Conservation (phyloP, 148 eudicot genomes). For the Fagopyrum esculentum region DNA sequence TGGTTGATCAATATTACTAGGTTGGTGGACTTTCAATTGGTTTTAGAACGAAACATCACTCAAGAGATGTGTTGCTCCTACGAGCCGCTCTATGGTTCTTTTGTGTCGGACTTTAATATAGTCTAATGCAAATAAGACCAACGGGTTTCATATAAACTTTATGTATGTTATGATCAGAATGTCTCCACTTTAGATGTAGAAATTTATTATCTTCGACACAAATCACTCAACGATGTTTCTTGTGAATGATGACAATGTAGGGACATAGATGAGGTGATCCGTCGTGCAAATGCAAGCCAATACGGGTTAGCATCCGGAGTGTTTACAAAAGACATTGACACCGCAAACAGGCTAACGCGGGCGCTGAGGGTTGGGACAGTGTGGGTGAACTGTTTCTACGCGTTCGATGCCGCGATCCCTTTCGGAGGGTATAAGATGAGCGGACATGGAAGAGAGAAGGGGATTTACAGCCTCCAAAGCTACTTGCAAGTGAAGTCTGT, state of each 20-base stretch:
- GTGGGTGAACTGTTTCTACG: conserved; percentile 54
- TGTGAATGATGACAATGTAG: neutral
- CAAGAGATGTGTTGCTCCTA: too few relatives aligned
- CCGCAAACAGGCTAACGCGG: conserved; percentile 45
- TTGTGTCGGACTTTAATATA: too few relatives aligned
- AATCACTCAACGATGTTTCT: neutral
- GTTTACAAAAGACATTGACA: conserved; percentile 48
- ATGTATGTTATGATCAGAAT: too few relatives aligned
- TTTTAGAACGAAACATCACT: too few relatives aligned
- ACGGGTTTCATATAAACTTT: too few relatives aligned
- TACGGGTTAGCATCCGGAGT: conserved; percentile 66
- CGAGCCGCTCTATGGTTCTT: too few relatives aligned
- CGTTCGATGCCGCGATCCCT: conserved; percentile 52
- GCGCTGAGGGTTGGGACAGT: conserved; percentile 54
- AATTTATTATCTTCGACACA: neutral
- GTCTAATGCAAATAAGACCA: too few relatives aligned
- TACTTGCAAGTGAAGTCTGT: conserved; percentile 66
- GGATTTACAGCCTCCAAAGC: conserved; percentile 39
- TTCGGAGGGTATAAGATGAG: conserved; percentile 73
- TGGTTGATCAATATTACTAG: neutral
- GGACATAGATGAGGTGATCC: conserved; percentile 42
- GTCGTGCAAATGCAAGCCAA: conserved; percentile 33
- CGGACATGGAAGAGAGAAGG: conserved; percentile 58
- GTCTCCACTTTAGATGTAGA: too few relatives aligned
- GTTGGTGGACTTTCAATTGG: neutral